These are phyloP conservation scores for Coriolopsis trogii DNA, from an alignment of 1,284 basidiomycete genomes.

Conservation along the genomic window DNA sequence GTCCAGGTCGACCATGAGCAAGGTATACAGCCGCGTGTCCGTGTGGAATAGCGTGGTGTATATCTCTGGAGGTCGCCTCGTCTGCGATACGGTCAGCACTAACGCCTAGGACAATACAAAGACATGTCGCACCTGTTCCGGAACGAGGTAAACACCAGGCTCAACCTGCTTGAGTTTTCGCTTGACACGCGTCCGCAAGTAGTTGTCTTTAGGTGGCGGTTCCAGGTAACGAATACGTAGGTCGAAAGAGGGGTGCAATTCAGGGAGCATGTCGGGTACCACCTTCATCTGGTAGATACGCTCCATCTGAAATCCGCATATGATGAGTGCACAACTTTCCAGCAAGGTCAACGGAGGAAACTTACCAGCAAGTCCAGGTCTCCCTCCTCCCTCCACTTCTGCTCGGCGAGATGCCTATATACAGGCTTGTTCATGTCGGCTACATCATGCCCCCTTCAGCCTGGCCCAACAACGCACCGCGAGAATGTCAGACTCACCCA, in stretches of 20 bases:
- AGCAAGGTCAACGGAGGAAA: slow-evolving; percentile 14
- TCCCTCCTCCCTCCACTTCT: slow-evolving; percentile 85
- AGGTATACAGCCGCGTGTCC: slow-evolving; percentile 84
- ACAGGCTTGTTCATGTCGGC: slow-evolving; percentile 69
- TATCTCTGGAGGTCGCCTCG: slow-evolving; percentile 61
- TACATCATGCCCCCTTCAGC: slow-evolving; percentile 28
- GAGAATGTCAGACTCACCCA: slow-evolving; percentile 53
- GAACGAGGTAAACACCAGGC: slow-evolving; percentile 68
- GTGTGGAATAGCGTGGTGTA: slow-evolving; percentile 79
- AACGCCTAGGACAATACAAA: too few species aligned
- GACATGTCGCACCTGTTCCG: slow-evolving; percentile 68
- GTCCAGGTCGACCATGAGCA: slow-evolving; percentile 90
- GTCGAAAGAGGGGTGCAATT: slow-evolving; percentile 74
- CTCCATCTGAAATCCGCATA: slow-evolving; percentile 69
- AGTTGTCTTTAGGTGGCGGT: slow-evolving; percentile 34
- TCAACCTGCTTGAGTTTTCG: slow-evolving; percentile 58
- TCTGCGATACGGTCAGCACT: too few species aligned
- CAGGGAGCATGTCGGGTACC: slow-evolving; percentile 84
- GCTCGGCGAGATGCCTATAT: slow-evolving; percentile 82
- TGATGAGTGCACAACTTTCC: not conserved
- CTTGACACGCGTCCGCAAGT: slow-evolving; percentile 36
- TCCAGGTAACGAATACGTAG: slow-evolving; percentile 63
- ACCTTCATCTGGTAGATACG: slow-evolving; percentile 89
- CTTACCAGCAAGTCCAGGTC: slow-evolving; percentile 81
- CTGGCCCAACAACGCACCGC: not conserved